Evolutionary conservation across 2,329 filamentous ascomycete genomes (phyloP), one percentile per base, ranked within the genome.

Genomic region (Colletotrichum tofieldiae): DNA sequence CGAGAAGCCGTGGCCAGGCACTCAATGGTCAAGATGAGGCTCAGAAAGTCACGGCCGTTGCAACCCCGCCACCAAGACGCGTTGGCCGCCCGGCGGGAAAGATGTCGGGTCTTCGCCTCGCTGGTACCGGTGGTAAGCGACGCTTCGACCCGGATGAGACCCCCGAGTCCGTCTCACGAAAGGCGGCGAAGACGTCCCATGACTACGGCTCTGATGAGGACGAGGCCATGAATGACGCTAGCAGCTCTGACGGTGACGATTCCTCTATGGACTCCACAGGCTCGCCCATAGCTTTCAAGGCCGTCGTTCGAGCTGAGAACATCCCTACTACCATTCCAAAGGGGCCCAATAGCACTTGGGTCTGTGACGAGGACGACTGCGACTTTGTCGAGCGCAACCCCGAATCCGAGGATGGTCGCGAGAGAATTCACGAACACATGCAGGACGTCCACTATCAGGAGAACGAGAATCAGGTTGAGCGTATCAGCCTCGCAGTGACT

Each of bases 331-430:
- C 83, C 9, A 81, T 79, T 3, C 85, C 89, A 0, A 83, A 85
- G 43, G 91, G 89, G 0, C 88, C 90, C 0, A 86, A 90, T 71
- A 88, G 91, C 65, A 90, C 90, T 0, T 94, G 92, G 92, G 84
- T 83, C 1, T 94, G 93, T 76, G 87, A 87, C 5, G 86, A 92
- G 73, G 88, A 90, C 14, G 90, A 87, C 32, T 94, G 93, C 77
- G 82, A 82, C 47, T 91, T 91, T 75, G 85, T 91, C 51, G 89
- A 94, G 14, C 91, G 91, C 73, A 87, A 86, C 2, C 90, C 89
- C n/a, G 87, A 90, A 55, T 85, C 88, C 52, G 81, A 86, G 3
- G 84, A 86, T 0, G 89, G 88, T 32, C 86, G 89, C 71, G 81
- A 84, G 5, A 81, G 89, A 12, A 92, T 94, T 56, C 84, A 84